Evolutionary conservation across 2,329 filamentous ascomycete genomes (phyloP), one percentile per base, ranked within the genome.

Genomic region (Cryphonectria nitschkei): DNA sequence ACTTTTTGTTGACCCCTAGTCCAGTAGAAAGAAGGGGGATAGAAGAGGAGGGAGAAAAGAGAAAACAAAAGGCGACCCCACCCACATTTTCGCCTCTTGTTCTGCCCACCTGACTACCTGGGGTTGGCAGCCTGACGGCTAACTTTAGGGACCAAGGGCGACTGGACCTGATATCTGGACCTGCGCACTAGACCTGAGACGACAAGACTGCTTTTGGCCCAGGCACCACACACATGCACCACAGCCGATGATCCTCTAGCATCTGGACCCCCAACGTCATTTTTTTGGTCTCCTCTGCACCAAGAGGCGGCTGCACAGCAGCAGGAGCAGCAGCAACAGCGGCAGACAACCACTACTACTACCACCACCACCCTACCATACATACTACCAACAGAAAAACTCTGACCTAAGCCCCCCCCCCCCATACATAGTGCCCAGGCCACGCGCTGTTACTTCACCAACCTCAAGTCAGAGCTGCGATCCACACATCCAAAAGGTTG

Each of bases 251-350:
- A 39, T 22, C 60, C 34, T 11, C 37, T n/a, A 64, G 37, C 61
- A 22, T 67, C 68, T 63, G 67, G 64, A 37, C 58, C 68, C 66
- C 61, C 14, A 71, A 68, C 69, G 69, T 71, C 69, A 71, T 71
- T 65, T 50, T 46, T 50, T 50, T 50, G 41, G 66, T 41, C 66
- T 19, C 39, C 29, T 63, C 56, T 46, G 60, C 43, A 61, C 32
- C 54, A 39, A 39, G 37, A 7, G 9, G 13, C 2, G 54, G 54
- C 22, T 39, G 52, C 66, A 61, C n/a, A 43, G 13, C 41, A 50
- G 16, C 62, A 43, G 39, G 11, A 43, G 26, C 39, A 22, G 16
- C 62, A 32, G 43, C 19, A 26, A n/a, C 61, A 13, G n/a, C 61
- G 37, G 37, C 61, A 63, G 43, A 37, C 60, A 41, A 37, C 32